A percentile compares a stretch with the other conserved stretches of the same genome.
These are phyloP conservation scores for Arxiozyma heterogenica DNA, from an alignment of 1,139 yeast species.

Conservation along the genomic window DNA sequence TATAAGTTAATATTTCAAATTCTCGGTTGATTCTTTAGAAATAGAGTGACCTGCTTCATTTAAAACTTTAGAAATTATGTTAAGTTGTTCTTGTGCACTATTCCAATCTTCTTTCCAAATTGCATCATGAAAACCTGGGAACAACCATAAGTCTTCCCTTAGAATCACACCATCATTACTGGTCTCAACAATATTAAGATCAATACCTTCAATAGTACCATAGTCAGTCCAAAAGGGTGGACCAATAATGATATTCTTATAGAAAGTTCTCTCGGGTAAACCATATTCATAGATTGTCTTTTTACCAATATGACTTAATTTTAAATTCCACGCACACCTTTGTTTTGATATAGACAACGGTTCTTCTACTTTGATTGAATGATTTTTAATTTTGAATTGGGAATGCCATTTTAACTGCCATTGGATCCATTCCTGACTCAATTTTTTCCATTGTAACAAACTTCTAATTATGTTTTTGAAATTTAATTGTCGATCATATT, in stretches of 20 bases:
- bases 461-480: constrained; percentile 27
- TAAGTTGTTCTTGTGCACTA: constrained; percentile 46
- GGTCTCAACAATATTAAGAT: constrained; percentile 36
- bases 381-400: constrained; percentile 18
- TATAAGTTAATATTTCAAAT: not conserved
- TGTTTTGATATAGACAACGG: constrained; percentile 62
- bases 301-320: constrained; percentile 49
- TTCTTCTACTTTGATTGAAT: constrained; percentile 39
- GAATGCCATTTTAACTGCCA: constrained; percentile 27
- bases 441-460: constrained; percentile 32
- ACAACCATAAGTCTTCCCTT: constrained; percentile 51
- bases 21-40: not conserved
- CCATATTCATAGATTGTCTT: constrained; percentile 43
- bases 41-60: constrained; percentile 20
- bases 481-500: constrained; percentile 29
- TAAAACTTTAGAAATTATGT: constrained; percentile 35
- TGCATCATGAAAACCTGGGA: constrained; percentile 66
- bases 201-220: constrained; percentile 10
- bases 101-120: constrained; percentile 37
- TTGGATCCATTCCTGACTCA: constrained; percentile 35
- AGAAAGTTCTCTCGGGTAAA: constrained; percentile 52
- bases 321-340: constrained; percentile 75
- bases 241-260: constrained; percentile 61
- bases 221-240: constrained; percentile 42
- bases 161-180: constrained; percentile 18